phyloP scores from a whole-genome alignment of 306 rosid genomes.

The Citrullus mucosospermus region DNA sequence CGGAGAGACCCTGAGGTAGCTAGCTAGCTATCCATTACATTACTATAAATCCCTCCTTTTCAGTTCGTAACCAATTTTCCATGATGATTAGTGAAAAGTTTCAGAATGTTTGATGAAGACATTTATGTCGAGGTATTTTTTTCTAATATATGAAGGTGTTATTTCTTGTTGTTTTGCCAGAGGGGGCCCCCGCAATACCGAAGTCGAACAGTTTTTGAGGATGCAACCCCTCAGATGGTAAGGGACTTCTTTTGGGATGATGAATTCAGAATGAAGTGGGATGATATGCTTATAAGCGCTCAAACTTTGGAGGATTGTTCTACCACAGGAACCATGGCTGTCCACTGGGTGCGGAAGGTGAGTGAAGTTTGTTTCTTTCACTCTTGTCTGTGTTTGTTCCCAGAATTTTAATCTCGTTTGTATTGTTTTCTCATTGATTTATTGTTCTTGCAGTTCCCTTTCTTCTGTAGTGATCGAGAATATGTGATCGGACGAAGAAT shows the following conservation, averaged over 20 bases:
- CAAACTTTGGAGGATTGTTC: constrained; percentile 38
- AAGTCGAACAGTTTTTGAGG: constrained; percentile 38
- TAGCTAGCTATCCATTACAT: not conserved
- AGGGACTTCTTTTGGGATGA: constrained; percentile 63
- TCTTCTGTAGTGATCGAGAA: constrained; percentile 53
- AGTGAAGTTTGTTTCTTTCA: not conserved
- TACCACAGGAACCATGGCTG: constrained; percentile 36
- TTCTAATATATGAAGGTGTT: not conserved
- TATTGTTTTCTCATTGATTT: not conserved
- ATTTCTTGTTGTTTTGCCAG: constrained; percentile 13
- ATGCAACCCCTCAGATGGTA: constrained; percentile 39
- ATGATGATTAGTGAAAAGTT: not conserved
- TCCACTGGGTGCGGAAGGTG: constrained; percentile 62
- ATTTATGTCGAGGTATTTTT: not conserved
- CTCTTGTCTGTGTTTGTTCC: not conserved
- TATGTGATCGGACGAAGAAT: constrained; percentile 50
- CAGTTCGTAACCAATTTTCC: not conserved
- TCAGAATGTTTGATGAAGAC: not conserved
- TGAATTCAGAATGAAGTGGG: constrained; percentile 39
- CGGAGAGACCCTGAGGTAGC: constrained; percentile 39
- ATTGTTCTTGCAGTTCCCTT: constrained; percentile 39
- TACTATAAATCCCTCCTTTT: not conserved
- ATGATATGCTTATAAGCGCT: constrained; percentile 39
- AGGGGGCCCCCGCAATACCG: constrained; percentile 51
- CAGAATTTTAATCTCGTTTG: not conserved